Conservation (phyloP, 345 rosid species). For the Gynandropsis gynandra region DNA sequence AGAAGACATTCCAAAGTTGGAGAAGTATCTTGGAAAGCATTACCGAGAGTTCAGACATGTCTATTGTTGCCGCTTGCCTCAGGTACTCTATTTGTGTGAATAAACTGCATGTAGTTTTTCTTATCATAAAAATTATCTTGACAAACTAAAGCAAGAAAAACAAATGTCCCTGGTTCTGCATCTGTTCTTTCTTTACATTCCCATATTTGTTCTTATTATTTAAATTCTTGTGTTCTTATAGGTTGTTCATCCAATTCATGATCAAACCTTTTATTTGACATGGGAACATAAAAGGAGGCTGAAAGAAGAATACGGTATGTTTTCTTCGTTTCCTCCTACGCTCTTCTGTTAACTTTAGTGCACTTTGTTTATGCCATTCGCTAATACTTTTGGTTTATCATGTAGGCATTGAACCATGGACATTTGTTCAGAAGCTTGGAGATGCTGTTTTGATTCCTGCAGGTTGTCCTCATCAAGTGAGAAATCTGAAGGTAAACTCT, state of each 20-base stretch:
- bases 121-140: no score
- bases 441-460: constrained; percentile 31
- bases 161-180: no score
- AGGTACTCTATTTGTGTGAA: constrained; percentile 32
- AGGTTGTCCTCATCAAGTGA: constrained; percentile 35
- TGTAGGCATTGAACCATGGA: constrained; percentile 35
- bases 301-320: constrained; percentile 67
- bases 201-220: no score
- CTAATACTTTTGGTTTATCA: background rate
- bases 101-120: background rate
- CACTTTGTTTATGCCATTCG: background rate
- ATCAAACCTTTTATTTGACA: constrained; percentile 58
- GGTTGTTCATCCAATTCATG: constrained; percentile 71
- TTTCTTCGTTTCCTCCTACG: background rate
- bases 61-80: constrained; percentile 41
- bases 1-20: constrained; percentile 60
- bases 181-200: no score
- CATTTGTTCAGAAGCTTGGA: constrained; percentile 29
- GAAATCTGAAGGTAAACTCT: constrained; percentile 26
- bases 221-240: constrained; percentile 9
- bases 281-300: constrained; percentile 53
- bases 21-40: constrained; percentile 54
- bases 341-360: background rate
- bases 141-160: no score
- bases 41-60: constrained; percentile 66